These are phyloP conservation scores for Phaeophleospora eucalypticola DNA, from an alignment of 2,329 filamentous ascomycete genomes.

Conservation along the genomic window DNA sequence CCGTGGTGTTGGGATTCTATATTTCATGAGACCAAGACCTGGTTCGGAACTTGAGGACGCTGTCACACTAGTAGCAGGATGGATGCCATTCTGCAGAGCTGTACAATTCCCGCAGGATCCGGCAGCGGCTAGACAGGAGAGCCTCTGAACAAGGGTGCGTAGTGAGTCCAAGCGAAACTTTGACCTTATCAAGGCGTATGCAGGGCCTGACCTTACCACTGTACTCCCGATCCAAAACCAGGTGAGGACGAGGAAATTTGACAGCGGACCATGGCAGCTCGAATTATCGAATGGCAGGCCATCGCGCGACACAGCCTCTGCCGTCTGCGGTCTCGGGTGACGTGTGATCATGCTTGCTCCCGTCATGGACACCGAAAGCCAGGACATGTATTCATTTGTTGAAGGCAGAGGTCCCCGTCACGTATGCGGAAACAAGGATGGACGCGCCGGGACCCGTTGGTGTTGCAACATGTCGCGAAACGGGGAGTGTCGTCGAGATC, in stretches of 20 bases:
- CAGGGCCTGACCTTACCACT: background rate
- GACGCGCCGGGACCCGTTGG: background rate
- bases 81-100: background rate
- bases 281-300: background rate
- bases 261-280: slow-evolving; percentile 3
- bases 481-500: too few relatives aligned
- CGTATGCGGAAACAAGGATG: background rate
- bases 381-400: background rate
- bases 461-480: background rate
- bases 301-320: background rate
- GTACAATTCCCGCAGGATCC: background rate
- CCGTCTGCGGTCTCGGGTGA: background rate
- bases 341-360: slow-evolving; percentile 1
- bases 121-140: background rate
- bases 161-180: background rate
- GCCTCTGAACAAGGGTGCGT: background rate
- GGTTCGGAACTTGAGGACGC: slow-evolving; percentile 12
- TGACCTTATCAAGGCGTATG: background rate
- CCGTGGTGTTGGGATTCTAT: slow-evolving; percentile 8
- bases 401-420: background rate
- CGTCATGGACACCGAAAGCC: slow-evolving; percentile 1
- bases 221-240: background rate
- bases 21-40: slow-evolving; percentile 9
- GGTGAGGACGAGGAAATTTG: slow-evolving; percentile 1
- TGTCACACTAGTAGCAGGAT: slow-evolving; percentile 15